Evolutionary conservation across 2,329 filamentous ascomycete species (phyloP), one percentile per base, ranked within the genome.

Genomic region (Drechslerella stenobrocha): DNA sequence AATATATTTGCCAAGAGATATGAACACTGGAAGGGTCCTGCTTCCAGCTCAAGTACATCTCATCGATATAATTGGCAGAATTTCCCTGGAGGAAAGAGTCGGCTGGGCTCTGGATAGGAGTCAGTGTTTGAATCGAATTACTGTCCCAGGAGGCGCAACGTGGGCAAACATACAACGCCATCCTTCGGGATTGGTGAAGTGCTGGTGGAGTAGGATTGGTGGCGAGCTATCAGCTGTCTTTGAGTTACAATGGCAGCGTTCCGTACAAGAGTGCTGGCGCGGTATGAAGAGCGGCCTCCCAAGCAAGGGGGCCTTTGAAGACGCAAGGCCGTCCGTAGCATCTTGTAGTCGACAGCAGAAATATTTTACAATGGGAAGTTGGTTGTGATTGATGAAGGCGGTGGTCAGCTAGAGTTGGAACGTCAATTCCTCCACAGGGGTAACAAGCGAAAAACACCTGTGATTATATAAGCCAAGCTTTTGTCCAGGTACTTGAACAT

Each of bases 21-120:
- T 98, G 93, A 65, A 98, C 93, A 76, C 89, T 96, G 74, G 85
- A 83, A 52, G 93, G 91, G 74, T 98, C 90, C 71, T 88, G 82
- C 80, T 92, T 96, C 93, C 93, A 98, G 77, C 91, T 86, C 81
- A 96, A 81, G 79, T 98, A 98, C 93, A 98, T 98, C 81, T 96
- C 93, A 78, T 98, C 93, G 77, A 98, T 90, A 80, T 98, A 98
- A 81, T 95, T 96, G 79, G 93, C 93, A 69, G 92, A 93, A 81
- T 89, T 97, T 73, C 93, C 93, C 71, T 90, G 89, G 70, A 98
- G 84, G 82, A 98, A 98, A 80, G 87, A 95, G 79, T 98, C 93
- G 78, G 88, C 96, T 71, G 91, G 84, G 76, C 96, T 90, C 72
- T 73, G 45, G 30, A n/a, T n/a, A n/a, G n/a, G n/a, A n/a, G n/a